These are phyloP conservation scores for Amaranthus palmeri DNA, from an alignment of 148 eudicot genomes.

Conservation along the genomic window DNA sequence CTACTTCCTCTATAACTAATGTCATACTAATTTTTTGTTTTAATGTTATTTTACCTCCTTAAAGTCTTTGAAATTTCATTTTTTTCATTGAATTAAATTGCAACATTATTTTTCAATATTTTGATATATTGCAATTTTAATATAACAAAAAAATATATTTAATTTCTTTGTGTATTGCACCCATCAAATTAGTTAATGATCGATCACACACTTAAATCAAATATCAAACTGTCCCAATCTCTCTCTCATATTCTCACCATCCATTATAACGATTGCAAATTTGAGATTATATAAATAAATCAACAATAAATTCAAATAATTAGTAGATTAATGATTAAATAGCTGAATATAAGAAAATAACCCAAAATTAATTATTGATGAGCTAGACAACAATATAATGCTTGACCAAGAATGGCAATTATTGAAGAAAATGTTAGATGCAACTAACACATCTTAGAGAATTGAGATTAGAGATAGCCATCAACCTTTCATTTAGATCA, in stretches of 20 bases:
- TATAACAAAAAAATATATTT: too few species aligned
- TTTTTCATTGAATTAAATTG: too few species aligned
- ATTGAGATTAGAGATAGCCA: not conserved
- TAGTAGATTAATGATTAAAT: not conserved
- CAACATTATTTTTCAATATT: too few species aligned
- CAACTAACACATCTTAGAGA: constrained; percentile 9
- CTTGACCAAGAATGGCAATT: not conserved
- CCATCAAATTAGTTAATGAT: too few species aligned
- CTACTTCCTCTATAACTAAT: too few species aligned
- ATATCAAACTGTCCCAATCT: not conserved
- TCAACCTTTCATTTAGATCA: not conserved
- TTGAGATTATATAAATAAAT: not conserved
- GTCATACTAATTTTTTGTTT: too few species aligned
- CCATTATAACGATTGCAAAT: not conserved
- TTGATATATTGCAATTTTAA: too few species aligned
- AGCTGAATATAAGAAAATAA: not conserved
- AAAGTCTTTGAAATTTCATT: too few species aligned
- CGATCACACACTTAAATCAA: not conserved
- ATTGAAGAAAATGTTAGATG: constrained; percentile 8
- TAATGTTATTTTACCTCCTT: too few species aligned
- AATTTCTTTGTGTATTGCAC: too few species aligned
- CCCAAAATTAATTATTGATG: not conserved
- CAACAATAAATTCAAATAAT: not conserved
- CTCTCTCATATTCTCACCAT: not conserved
- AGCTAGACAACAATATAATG: not conserved